phyloP scores from a whole-genome alignment of 2,329 filamentous ascomycete genomes.

The Aspergillus pseudonomiae region DNA sequence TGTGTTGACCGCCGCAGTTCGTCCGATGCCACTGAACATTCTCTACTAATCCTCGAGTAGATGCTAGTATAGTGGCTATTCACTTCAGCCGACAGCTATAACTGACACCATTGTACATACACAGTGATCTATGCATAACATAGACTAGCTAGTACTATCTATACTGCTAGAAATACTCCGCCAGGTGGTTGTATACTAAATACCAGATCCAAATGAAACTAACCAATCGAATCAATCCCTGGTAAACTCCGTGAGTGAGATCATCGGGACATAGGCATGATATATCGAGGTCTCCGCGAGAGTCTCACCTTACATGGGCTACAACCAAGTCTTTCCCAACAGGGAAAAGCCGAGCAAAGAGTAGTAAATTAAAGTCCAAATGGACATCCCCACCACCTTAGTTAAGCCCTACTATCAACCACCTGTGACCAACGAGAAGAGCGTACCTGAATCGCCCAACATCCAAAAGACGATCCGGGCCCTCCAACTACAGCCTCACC shows the following conservation, averaged over 20 bases:
- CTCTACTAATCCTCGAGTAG: too few relatives aligned
- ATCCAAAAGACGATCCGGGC: slow-evolving; percentile 45
- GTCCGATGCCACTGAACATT: too few relatives aligned
- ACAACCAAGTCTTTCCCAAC: not conserved
- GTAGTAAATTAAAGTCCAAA: not conserved
- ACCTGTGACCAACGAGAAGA: not conserved
- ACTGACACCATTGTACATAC: too few relatives aligned
- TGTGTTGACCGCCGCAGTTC: too few relatives aligned
- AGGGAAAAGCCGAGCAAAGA: not conserved
- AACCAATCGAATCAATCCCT: not conserved
- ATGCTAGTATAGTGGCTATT: too few relatives aligned
- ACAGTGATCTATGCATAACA: too few relatives aligned
- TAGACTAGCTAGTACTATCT: too few relatives aligned
- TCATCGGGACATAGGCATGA: not conserved
- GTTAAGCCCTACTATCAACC: not conserved
- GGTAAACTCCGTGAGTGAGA: not conserved
- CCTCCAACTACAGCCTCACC: slow-evolving; percentile 57
- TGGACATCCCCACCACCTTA: not conserved
- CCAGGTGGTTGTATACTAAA: too few relatives aligned
- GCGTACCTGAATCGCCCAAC: slow-evolving; percentile 29
- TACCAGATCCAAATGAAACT: too few relatives aligned
- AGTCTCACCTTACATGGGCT: not conserved
- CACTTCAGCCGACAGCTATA: too few relatives aligned
- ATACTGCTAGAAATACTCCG: too few relatives aligned
- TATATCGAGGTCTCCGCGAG: not conserved